Base-by-base conservation (phyloP, 352 stramenopile genomes). In the Phytophthora agathidicida region DNA sequence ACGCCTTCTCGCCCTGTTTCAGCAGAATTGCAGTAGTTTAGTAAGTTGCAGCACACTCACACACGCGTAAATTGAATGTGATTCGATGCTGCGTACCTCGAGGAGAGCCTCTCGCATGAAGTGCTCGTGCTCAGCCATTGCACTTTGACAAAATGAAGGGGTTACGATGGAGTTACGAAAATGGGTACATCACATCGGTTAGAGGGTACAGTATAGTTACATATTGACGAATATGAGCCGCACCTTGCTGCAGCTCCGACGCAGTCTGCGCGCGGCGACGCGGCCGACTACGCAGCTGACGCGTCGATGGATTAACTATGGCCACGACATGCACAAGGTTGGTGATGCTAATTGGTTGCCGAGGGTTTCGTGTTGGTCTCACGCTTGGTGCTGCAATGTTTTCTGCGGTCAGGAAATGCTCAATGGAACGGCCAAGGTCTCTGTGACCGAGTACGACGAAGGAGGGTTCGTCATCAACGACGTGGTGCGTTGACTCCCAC, bases 381-480 rank as follows among this genome's bases (percentile, higher is more conserved):
- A 51, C 8, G 33, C 16, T 39, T 38, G 10, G n/a, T 19, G 14
- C 26, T 32, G 26, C 16, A 13, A 26, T 33, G 7, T n/a, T 48
- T 50, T 28, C 23, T 55, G 27, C 48, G 35, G 13, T 2, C 54
- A 94, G 86, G 86, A 94, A 67, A 94, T 94, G 86, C 70, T 94
- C 42, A 84, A 77, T 46, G 86, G 79, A 38, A 90, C 86, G 13
- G 52, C 73, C 48, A 94, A 94, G 55, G 68, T 93, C 16, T 90
- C 86, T 1, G 73, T 94, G 38, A 83, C 78, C 16, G 86, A 93
- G 65, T 94, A 94, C 56, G 86, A 94, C 61, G 83, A 93, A 66
- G 83, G 82, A 55, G 86, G 86, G 22, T 93, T 93, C 53, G 83
- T 94, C 33, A 60, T 94, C 49, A 94, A 93, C 65, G 74, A 92